These are phyloP conservation scores for Vitis riparia DNA, from an alignment of 164 flowering plant species.

Conservation along the genomic window DNA sequence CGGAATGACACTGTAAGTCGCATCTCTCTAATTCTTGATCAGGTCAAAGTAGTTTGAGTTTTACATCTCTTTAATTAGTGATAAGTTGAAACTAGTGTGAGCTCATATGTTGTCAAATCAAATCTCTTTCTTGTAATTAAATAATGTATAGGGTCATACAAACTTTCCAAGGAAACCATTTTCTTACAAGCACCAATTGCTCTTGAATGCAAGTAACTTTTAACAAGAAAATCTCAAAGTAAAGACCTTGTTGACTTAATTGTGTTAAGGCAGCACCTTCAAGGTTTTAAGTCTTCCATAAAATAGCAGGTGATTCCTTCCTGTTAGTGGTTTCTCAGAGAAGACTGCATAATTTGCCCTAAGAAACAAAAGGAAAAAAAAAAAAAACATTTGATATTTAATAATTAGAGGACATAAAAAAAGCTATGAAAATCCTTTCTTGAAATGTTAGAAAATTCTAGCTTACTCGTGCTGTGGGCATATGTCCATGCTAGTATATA, in stretches of 20 bases:
- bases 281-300: constrained; percentile 92
- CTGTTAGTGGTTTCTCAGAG: constrained; percentile 85
- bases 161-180: too few relatives aligned
- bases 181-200: neutral
- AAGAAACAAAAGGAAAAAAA: constrained; percentile 1
- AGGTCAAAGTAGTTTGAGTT: too few relatives aligned
- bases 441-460: neutral
- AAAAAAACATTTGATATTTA: neutral
- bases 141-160: too few relatives aligned
- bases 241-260: constrained; percentile 40
- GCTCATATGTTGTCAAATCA: too few relatives aligned
- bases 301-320: constrained; percentile 80
- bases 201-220: constrained; percentile 26
- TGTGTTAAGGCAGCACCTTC: constrained; percentile 62
- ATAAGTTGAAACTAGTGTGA: too few relatives aligned
- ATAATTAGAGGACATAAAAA: constrained; percentile 12
- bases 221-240: neutral
- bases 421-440: constrained; percentile 2
- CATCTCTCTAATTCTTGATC: too few relatives aligned
- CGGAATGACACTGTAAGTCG: too few relatives aligned
- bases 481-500: constrained; percentile 94
- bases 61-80: too few relatives aligned
- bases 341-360: constrained; percentile 42
- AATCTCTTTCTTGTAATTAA: too few relatives aligned
- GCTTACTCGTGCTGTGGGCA: constrained; percentile 98